phyloP scores from a whole-genome alignment of 75 land plant genomes.

The Picea glauca region DNA sequence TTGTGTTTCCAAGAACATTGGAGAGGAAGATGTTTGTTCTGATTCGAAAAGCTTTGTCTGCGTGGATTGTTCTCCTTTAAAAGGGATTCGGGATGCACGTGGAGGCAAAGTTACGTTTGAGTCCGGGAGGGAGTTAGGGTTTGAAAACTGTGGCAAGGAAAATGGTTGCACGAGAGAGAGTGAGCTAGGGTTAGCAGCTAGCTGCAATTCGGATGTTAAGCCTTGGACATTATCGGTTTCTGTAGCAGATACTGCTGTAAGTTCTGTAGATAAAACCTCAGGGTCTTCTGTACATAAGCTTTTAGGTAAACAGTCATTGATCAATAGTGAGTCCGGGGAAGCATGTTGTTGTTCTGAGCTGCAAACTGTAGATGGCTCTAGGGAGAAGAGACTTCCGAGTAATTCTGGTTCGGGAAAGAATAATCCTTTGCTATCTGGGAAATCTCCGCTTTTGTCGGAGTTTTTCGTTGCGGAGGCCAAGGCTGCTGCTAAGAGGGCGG shows the following conservation, averaged over 20 bases:
- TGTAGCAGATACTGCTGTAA: background rate
- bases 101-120: background rate
- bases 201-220: background rate
- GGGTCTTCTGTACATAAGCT: constrained; percentile 4
- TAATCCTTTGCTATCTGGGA: background rate
- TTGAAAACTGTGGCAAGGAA: constrained; percentile 9
- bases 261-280: constrained; percentile 9
- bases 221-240: background rate
- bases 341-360: background rate
- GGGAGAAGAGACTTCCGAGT: constrained; percentile 1
- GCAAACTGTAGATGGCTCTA: constrained; percentile 5
- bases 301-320: background rate
- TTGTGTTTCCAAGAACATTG: constrained; percentile 17
- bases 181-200: background rate
- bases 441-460: background rate
- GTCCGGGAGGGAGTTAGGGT: constrained; percentile 4
- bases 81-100: background rate
- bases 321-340: background rate
- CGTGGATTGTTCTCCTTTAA: constrained; percentile 42
- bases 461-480: constrained; percentile 4
- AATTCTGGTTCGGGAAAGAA: background rate
- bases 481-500: constrained; percentile 1
- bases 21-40: constrained; percentile 11
- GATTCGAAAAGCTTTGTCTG: constrained; percentile 19
- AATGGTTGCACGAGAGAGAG: background rate